phyloP scores from a whole-genome alignment of 805 yeast species.

The Saccharomycopsis schoenii region DNA sequence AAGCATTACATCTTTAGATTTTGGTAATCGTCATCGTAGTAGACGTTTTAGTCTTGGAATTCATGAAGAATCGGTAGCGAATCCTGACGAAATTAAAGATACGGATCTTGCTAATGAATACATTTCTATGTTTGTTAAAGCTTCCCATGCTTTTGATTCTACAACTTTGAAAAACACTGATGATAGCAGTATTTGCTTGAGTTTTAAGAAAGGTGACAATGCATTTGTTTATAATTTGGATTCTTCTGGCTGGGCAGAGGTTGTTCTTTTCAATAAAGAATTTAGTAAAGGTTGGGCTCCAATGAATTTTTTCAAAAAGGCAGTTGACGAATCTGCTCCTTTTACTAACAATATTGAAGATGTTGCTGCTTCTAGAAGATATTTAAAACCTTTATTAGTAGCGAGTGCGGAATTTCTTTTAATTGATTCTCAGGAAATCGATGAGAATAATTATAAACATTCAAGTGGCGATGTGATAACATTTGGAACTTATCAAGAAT shows the following conservation, averaged over 20 bases:
- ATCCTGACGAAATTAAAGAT: background rate
- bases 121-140: slow-evolving; percentile 44
- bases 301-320: slow-evolving; percentile 58
- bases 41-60: slow-evolving; percentile 14
- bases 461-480: slow-evolving; percentile 16
- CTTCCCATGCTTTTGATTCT: slow-evolving; percentile 51
- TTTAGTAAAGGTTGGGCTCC: slow-evolving; percentile 78
- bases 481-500: slow-evolving; percentile 25
- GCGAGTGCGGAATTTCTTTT: slow-evolving; percentile 54
- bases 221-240: slow-evolving; percentile 74
- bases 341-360: slow-evolving; percentile 18
- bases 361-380: slow-evolving; percentile 36
- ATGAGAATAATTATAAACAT: slow-evolving; percentile 1
- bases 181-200: slow-evolving; percentile 64
- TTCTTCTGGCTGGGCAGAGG: slow-evolving; percentile 85
- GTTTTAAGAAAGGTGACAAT: slow-evolving; percentile 58
- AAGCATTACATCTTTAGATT: slow-evolving; percentile 12
- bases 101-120: slow-evolving; percentile 22
- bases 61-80: slow-evolving; percentile 7
- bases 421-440: slow-evolving; percentile 49
- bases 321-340: slow-evolving; percentile 24
- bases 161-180: slow-evolving; percentile 49
- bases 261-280: slow-evolving; percentile 47
- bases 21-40: slow-evolving; percentile 13
- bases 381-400: slow-evolving; percentile 45